These are phyloP conservation scores for Trichosporon sp. DNA, from an alignment of 1,284 basidiomycete species.

Conservation along the genomic window DNA sequence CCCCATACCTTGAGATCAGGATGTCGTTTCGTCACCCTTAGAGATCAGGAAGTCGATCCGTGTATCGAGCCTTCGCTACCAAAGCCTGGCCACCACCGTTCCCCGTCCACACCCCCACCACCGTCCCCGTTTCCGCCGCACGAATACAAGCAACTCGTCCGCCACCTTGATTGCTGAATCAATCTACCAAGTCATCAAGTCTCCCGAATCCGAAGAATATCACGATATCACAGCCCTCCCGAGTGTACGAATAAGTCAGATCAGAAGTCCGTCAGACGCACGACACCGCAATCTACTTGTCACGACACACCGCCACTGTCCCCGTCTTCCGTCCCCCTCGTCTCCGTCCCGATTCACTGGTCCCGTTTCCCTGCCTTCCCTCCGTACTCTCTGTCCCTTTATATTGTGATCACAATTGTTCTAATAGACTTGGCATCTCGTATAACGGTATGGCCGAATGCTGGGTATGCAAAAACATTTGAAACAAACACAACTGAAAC, in stretches of 20 bases:
- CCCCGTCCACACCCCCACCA: too few species aligned
- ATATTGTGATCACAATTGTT: background rate
- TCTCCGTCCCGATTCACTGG: background rate
- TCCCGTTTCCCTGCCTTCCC: background rate
- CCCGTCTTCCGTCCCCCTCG: background rate
- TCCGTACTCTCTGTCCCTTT: background rate
- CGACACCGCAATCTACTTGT: background rate
- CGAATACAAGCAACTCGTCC: too few species aligned
- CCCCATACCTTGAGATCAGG: background rate
- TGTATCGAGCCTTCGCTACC: background rate
- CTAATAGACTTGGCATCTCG: slow-evolving; percentile 5
- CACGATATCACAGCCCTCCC: background rate
- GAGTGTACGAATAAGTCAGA: slow-evolving; percentile 1
- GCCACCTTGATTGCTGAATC: background rate
- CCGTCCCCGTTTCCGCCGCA: background rate
- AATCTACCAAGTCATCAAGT: background rate
- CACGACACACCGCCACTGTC: background rate
- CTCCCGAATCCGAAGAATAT: background rate
- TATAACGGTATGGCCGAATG: slow-evolving; percentile 8
- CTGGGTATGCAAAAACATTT: slow-evolving; percentile 3
- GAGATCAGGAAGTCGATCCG: slow-evolving; percentile 1
- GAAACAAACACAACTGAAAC: background rate
- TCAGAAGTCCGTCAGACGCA: background rate
- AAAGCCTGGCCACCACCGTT: background rate
- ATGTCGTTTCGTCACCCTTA: too few species aligned